Evolutionary conservation across 176 grass and related monocot species (phyloP), one percentile per base, ranked within the genome.

Genomic region (Elaeis guineensis): DNA sequence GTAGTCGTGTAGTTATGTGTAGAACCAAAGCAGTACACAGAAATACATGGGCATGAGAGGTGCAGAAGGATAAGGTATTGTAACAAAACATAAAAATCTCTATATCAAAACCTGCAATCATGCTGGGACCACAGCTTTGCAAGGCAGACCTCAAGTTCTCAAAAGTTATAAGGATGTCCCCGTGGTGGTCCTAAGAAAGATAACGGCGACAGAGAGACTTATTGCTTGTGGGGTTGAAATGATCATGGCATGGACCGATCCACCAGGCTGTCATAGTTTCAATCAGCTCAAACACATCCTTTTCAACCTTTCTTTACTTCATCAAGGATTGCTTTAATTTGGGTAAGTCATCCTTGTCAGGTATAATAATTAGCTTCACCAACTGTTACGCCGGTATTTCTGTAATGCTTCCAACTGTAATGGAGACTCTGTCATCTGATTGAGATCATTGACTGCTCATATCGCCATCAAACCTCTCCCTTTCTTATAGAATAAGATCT

Each of bases 261-360:
- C 0, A 65, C 44, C 63, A 52, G 21, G 63, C 21, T 65, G 63
- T 65, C 63, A 52, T 52, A 22, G 22, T 25, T 65, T 51, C n/a
- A 17, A 50, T 65, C 63, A 65, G 14, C 25, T 64, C 39, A 49
- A 21, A 51, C 24, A 39, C 18, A 51, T 64, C 35, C 5, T 5
- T 23, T 16, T 18, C 2, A 4, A 30, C 23, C 14, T 14, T 26
- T 65, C 14, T 15, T 23, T 24, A 25, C 21, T 59, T 59, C 15
- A 18, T 44, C 35, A 12, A 9, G 11, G 9, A 44, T 44, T 3
- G 35, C 35, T 44, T 44, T 44, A 44, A 11, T 44, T 44, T 44
- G 35, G 35, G 35, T 44, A 44, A 44, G 35, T 44, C 35, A 44
- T 44, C 35, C 35, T 44, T 44, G 35, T 44, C 8, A 44, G 8